A percentile compares a stretch with the other conserved stretches of the same genome.
These are phyloP conservation scores for Neospora caninum DNA, from an alignment of 169 alveolate genomes.

Conservation along the genomic window DNA sequence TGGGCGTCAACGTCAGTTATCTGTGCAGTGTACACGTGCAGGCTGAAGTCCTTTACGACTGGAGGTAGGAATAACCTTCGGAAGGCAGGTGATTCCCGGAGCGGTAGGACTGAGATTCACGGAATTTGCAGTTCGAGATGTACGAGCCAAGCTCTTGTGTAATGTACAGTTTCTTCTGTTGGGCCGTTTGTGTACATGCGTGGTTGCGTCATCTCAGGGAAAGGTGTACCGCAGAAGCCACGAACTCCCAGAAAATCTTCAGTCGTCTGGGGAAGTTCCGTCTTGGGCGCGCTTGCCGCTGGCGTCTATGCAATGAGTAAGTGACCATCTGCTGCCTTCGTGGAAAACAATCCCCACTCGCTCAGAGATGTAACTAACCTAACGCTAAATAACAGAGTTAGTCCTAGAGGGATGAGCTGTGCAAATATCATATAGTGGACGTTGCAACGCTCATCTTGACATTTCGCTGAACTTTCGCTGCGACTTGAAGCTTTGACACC, in stretches of 20 bases:
- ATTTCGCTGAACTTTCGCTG: too few species aligned
- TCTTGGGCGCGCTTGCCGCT: slow-evolving; percentile 4
- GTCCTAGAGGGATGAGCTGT: too few species aligned
- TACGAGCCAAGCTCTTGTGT: too few species aligned
- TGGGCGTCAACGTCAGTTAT: neutral
- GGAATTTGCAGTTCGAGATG: neutral
- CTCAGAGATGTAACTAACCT: neutral
- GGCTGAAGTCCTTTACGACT: neutral
- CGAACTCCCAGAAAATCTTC: neutral
- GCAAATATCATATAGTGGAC: too few species aligned
- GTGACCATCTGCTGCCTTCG: neutral
- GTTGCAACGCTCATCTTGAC: too few species aligned
- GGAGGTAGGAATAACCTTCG: neutral
- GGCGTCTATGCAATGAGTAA: neutral
- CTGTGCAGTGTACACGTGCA: neutral
- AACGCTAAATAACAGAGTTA: too few species aligned
- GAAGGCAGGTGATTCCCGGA: neutral
- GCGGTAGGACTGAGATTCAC: too few species aligned
- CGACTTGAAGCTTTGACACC: too few species aligned
- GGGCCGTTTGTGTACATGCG: neutral
- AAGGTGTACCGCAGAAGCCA: neutral
- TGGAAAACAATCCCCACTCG: neutral
- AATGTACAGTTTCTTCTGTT: neutral
- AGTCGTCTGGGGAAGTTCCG: neutral
- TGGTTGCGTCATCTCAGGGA: slow-evolving; percentile 4